Conservation (phyloP, 78 protist species). For the Polysphondylium violaceum region DNA sequence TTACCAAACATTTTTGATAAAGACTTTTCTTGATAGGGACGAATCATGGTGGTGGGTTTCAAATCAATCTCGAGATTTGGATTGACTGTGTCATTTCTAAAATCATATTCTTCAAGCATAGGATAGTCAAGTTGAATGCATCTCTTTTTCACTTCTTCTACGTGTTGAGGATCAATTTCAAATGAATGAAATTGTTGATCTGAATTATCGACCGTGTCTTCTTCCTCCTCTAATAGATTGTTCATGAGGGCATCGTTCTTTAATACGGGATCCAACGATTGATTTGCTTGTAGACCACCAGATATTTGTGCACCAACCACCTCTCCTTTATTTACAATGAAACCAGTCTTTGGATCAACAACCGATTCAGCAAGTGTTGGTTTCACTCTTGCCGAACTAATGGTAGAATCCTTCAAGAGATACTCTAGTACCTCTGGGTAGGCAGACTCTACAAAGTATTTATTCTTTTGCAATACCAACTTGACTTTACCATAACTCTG, state of each 20-base stretch:
- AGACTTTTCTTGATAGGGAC: conserved; percentile 93
- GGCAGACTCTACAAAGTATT: conserved; percentile 81
- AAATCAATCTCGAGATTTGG: conserved; percentile 89
- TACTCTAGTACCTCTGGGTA: conserved; percentile 70
- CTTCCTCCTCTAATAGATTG: conserved; percentile 42
- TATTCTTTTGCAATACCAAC: conserved; percentile 83
- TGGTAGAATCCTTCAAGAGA: conserved; percentile 71
- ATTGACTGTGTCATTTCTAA: conserved; percentile 85
- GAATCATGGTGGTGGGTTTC: conserved; percentile 87
- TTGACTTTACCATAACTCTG: conserved; percentile 89
- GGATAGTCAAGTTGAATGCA: conserved; percentile 90
- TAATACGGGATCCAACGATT: conserved; percentile 34
- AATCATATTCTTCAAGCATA: conserved; percentile 96
- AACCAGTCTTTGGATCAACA: conserved; percentile 75
- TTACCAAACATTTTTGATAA: conserved; percentile 96
- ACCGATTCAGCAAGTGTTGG: conserved; percentile 23
- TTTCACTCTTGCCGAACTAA: conserved; percentile 54
- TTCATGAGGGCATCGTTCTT: conserved; percentile 35
- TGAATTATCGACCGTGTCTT: conserved; percentile 62
- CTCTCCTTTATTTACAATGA: conserved; percentile 48
- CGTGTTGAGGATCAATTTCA: conserved; percentile 77
- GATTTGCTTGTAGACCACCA: conserved; percentile 66
- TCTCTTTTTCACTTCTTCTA: conserved; percentile 85
- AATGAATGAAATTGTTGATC: conserved; percentile 82
- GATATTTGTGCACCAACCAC: conserved; percentile 34